Evolutionary conservation across 129 eudicot genomes (phyloP).

Genomic region (Logfia minima): DNA sequence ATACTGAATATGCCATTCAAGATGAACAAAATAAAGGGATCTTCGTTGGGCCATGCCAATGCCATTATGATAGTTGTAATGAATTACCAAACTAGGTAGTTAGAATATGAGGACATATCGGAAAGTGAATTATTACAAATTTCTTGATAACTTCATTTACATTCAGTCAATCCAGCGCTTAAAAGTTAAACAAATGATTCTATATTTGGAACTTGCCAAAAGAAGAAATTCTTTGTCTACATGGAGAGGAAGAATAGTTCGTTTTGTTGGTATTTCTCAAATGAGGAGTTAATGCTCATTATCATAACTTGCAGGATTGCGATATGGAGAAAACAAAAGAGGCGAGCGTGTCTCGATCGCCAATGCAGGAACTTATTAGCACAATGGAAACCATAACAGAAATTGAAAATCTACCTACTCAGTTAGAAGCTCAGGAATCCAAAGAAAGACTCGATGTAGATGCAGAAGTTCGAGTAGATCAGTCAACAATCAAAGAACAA

Average conservation of each 20-base stretch:
- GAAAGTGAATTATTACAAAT: not conserved
- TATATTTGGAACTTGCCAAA: not conserved
- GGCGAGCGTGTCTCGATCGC: not conserved
- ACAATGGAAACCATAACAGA: not conserved
- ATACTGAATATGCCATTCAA: not conserved
- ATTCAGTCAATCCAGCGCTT: not conserved
- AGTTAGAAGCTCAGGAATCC: slow-evolving; percentile 10
- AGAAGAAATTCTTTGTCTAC: slow-evolving; percentile 11
- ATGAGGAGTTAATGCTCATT: slow-evolving; percentile 7
- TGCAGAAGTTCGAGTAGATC: slow-evolving; percentile 19
- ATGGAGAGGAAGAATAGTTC: not conserved
- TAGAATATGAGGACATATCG: not conserved
- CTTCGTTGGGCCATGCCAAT: not conserved
- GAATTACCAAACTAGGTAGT: not conserved
- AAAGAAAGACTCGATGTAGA: not conserved
- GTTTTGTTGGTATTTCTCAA: not conserved
- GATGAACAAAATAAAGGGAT: not conserved
- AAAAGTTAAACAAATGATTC: not conserved
- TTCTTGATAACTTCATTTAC: not conserved
- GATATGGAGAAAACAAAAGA: slow-evolving; percentile 2
- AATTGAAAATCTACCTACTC: slow-evolving; percentile 15
- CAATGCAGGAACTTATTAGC: slow-evolving; percentile 12
- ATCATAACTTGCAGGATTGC: slow-evolving; percentile 24
- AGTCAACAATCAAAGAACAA: slow-evolving; percentile 17
- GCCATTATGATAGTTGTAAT: not conserved